A percentile compares a stretch with the other conserved stretches of the same genome.
These are phyloP conservation scores for Termitomyces sp. DNA, from an alignment of 768 basidiomycete species.

Conservation along the genomic window DNA sequence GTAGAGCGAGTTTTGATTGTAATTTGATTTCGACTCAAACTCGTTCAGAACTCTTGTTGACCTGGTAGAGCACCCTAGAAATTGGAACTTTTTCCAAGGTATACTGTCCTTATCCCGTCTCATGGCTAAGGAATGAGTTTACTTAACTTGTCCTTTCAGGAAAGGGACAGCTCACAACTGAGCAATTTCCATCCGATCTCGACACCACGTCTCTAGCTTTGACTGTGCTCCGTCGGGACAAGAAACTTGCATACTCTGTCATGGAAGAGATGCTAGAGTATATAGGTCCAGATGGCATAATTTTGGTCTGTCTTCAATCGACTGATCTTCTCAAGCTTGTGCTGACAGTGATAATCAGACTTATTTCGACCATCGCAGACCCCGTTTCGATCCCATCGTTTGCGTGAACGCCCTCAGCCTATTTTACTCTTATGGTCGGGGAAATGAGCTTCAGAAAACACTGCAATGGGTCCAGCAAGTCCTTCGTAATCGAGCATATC, in stretches of 20 bases:
- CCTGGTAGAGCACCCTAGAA: constrained; percentile 33
- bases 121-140: background rate
- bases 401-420: constrained; percentile 45
- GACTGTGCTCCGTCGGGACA: constrained; percentile 31
- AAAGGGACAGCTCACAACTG: constrained; percentile 38
- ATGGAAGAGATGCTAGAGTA: constrained; percentile 58
- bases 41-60: constrained; percentile 37
- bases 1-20: background rate
- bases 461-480: constrained; percentile 46
- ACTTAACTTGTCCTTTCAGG: constrained; percentile 18
- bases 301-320: constrained; percentile 28
- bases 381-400: constrained; percentile 49
- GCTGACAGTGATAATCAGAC: constrained; percentile 27
- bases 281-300: constrained; percentile 44
- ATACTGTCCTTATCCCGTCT: background rate
- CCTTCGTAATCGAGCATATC: constrained; percentile 46
- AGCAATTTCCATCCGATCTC: constrained; percentile 47
- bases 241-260: constrained; percentile 31
- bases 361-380: constrained; percentile 47
- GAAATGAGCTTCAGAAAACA: constrained; percentile 36
- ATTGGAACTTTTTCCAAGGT: constrained; percentile 56
- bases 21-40: background rate
- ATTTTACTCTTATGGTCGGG: constrained; percentile 46
- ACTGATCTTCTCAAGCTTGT: background rate
- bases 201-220: constrained; percentile 56